Percentiles rank a stretch among this genome's conserved stretches.
phyloP scores from a whole-genome alignment of 2,329 filamentous ascomycete genomes.

The Helicocarpus griseus region DNA sequence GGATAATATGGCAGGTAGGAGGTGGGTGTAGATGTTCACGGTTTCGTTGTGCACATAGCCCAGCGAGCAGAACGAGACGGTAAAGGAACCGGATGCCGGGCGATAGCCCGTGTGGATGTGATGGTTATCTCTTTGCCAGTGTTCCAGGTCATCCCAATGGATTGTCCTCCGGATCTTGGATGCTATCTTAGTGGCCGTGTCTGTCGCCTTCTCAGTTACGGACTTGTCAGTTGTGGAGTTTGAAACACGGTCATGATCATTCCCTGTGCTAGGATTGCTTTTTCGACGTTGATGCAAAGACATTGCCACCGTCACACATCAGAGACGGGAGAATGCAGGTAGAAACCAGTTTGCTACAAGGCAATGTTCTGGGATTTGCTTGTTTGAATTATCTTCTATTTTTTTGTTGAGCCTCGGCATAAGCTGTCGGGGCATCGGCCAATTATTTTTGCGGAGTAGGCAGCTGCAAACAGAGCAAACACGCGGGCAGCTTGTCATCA shows the following conservation, averaged over 20 bases:
- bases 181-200: background rate
- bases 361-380: too few species aligned
- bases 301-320: background rate
- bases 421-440: background rate
- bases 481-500: slow-evolving; percentile 10
- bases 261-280: background rate
- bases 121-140: slow-evolving; percentile 56
- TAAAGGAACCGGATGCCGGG: slow-evolving; percentile 51
- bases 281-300: background rate
- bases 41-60: slow-evolving; percentile 58
- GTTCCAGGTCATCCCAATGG: slow-evolving; percentile 43
- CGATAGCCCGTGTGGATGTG: slow-evolving; percentile 60
- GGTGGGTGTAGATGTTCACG: slow-evolving; percentile 64
- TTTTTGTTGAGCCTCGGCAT: background rate
- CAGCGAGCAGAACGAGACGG: slow-evolving; percentile 48
- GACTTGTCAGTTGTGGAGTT: background rate
- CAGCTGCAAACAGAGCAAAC: slow-evolving; percentile 24
- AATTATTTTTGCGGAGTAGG: background rate
- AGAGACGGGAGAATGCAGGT: too few species aligned
- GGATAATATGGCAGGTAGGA: slow-evolving; percentile 57
- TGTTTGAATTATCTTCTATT: too few species aligned
- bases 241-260: background rate
- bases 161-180: slow-evolving; percentile 23
- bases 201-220: background rate
- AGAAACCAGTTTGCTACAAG: background rate